These are phyloP conservation scores for Telfairia occidentalis DNA, from an alignment of 331 rosid species.

Conservation along the genomic window DNA sequence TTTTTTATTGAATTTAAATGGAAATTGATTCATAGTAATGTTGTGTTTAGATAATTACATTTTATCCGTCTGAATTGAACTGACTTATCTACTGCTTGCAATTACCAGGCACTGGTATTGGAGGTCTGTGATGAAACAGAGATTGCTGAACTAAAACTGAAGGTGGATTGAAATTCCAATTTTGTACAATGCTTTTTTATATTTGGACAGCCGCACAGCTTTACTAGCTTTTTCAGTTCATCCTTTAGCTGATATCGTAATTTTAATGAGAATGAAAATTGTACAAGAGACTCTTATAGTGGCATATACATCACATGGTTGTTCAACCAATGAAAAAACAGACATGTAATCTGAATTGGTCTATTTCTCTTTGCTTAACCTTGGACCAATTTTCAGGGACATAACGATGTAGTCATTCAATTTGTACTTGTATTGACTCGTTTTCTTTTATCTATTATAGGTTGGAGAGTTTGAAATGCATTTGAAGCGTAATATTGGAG, in stretches of 20 bases:
- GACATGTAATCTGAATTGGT: background rate
- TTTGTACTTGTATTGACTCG: slow-evolving; percentile 1
- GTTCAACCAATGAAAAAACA: background rate
- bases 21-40: background rate
- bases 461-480: slow-evolving; percentile 97
- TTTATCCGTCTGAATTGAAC: slow-evolving; percentile 15
- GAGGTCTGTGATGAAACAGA: slow-evolving; percentile 97
- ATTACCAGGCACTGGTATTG: slow-evolving; percentile 68
- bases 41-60: background rate
- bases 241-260: background rate
- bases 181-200: slow-evolving; percentile 10
- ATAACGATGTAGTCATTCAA: background rate
- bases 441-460: slow-evolving; percentile 27
- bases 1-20: background rate
- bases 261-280: background rate
- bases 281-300: background rate
- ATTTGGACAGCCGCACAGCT: background rate
- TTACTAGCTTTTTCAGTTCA: background rate
- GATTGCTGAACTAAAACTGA: slow-evolving; percentile 87
- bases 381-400: background rate
- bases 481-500: slow-evolving; percentile 79
- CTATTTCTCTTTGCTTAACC: background rate
- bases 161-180: slow-evolving; percentile 39
- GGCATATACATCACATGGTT: background rate
- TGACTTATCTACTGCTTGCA: slow-evolving; percentile 16